Conservation (phyloP, 345 rosid species). For the Salix suchowensis region DNA sequence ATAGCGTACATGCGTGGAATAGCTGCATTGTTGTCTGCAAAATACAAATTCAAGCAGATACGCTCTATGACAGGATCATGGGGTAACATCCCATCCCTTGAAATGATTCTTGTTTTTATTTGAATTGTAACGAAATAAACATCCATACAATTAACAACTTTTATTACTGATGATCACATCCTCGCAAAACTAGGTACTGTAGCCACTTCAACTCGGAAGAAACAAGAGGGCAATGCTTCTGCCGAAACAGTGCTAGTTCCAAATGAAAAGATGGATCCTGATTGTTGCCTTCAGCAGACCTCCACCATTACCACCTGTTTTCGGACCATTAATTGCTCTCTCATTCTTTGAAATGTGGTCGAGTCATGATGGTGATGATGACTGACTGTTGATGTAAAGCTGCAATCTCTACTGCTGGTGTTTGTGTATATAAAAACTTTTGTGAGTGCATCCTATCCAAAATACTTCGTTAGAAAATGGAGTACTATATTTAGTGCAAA, state of each 20-base stretch:
- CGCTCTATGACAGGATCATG: constrained; percentile 29
- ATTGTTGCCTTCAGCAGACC: constrained; percentile 55
- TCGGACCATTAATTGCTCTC: constrained; percentile 53
- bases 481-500: constrained; percentile 32
- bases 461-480: constrained; percentile 36
- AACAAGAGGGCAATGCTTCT: constrained; percentile 19
- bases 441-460: constrained; percentile 22
- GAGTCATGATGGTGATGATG: constrained; percentile 38
- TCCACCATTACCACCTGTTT: constrained; percentile 41
- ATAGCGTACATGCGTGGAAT: constrained; percentile 25
- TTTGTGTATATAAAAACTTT: not conserved
- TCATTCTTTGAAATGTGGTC: constrained; percentile 46
- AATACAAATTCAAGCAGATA: constrained; percentile 31
- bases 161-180: not conserved
- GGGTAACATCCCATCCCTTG: constrained; percentile 20
- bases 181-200: constrained; percentile 28
- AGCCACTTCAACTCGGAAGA: constrained; percentile 41
- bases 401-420: not conserved
- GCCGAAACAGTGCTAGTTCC: constrained; percentile 10
- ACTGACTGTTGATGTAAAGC: constrained; percentile 16
- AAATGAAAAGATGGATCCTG: constrained; percentile 37
- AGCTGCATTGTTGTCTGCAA: constrained; percentile 22
- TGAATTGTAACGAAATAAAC: not conserved
- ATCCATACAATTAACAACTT: not conserved
- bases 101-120: not conserved